Evolutionary conservation across 208 protist species (phyloP).

Genomic region (Naegleria fowleri): DNA sequence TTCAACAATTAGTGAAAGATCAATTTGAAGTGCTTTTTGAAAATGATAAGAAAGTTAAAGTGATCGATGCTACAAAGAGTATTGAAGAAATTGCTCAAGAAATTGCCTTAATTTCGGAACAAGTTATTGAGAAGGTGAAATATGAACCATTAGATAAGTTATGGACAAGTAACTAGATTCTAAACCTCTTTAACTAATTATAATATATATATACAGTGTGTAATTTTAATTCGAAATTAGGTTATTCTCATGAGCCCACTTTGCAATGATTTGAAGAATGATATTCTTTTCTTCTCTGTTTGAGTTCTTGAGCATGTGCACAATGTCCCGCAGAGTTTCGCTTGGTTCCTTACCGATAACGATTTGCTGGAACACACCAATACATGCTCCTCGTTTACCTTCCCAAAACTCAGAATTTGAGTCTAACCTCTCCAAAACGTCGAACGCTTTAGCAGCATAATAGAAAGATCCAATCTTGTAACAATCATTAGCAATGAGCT

Average conservation of each 20-base stretch:
- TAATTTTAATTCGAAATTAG: neutral
- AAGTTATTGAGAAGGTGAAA: neutral
- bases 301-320: slow-evolving; percentile 79
- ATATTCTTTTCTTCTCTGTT: slow-evolving; percentile 68
- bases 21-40: slow-evolving; percentile 42
- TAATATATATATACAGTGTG: neutral
- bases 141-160: neutral
- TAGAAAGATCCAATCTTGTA: slow-evolving; percentile 89
- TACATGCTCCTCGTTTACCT: slow-evolving; percentile 90
- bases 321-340: slow-evolving; percentile 78
- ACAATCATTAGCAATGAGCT: slow-evolving; percentile 94
- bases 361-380: slow-evolving; percentile 90
- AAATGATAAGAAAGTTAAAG: neutral
- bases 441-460: slow-evolving; percentile 93
- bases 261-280: slow-evolving; percentile 79
- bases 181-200: neutral
- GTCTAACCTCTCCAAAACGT: slow-evolving; percentile 90
- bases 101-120: neutral
- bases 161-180: neutral
- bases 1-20: slow-evolving; percentile 59
- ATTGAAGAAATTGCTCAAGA: neutral
- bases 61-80: neutral
- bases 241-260: slow-evolving; percentile 85
- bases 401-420: slow-evolving; percentile 85
- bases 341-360: slow-evolving; percentile 72